These are phyloP conservation scores for Microdochium nivale DNA, from an alignment of 2,329 filamentous ascomycete species.

Conservation along the genomic window DNA sequence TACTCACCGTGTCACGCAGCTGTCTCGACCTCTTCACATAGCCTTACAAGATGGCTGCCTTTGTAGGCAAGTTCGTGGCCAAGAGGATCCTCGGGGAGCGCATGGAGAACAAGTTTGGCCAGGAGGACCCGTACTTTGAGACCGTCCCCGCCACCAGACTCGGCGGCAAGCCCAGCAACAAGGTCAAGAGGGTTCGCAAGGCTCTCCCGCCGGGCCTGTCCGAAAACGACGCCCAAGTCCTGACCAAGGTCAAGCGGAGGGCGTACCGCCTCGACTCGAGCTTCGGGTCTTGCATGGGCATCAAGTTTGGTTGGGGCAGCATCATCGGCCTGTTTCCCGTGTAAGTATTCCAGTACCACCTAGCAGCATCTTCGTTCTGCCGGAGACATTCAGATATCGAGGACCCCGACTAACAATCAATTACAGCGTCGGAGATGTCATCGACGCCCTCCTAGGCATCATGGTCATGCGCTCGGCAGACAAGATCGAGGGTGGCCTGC, in stretches of 20 bases:
- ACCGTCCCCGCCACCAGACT: constrained; percentile 66
- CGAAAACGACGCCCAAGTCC: constrained; percentile 68
- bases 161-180: constrained; percentile 55
- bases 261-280: constrained; percentile 82
- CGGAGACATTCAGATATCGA: too few relatives aligned
- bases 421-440: constrained; percentile 60
- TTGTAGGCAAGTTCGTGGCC: constrained; percentile 44
- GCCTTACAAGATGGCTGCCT: constrained; percentile 36
- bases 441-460: constrained; percentile 66
- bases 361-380: not conserved
- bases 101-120: constrained; percentile 48
- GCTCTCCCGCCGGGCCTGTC: constrained; percentile 77
- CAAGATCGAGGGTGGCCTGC: constrained; percentile 70
- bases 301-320: constrained; percentile 83
- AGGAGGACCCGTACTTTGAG: constrained; percentile 83
- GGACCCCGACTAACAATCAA: not conserved
- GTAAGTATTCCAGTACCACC: constrained; percentile 38
- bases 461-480: constrained; percentile 67
- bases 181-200: constrained; percentile 77
- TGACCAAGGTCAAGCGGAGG: constrained; percentile 77
- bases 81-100: constrained; percentile 50
- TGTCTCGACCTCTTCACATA: too few relatives aligned
- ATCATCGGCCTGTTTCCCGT: constrained; percentile 77
- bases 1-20: too few relatives aligned
- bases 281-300: constrained; percentile 71